Evolutionary conservation across 495 filamentous ascomycete genomes (phyloP).

Genomic region (Penicillium tannophilum): DNA sequence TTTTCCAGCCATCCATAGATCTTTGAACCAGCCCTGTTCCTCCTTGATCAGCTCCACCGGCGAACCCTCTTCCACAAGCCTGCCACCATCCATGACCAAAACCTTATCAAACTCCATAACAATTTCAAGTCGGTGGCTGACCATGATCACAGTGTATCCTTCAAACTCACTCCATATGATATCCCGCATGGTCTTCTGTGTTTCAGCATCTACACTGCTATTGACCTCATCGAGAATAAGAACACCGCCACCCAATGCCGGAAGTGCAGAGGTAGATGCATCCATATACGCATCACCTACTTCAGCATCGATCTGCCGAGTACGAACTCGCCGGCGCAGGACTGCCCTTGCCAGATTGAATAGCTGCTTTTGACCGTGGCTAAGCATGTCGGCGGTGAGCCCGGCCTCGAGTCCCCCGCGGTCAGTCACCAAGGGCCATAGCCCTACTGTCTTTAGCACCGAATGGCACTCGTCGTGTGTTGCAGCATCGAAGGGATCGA

Average conservation of each 20-base stretch:
- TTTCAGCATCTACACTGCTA: slow-evolving; percentile 3
- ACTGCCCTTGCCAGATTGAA: slow-evolving; percentile 7
- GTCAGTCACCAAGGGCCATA: not conserved
- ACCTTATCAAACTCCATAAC: slow-evolving; percentile 6
- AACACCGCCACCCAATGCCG: not conserved
- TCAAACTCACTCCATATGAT: slow-evolving; percentile 1
- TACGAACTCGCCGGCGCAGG: not conserved
- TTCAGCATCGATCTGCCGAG: not conserved
- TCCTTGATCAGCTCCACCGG: not conserved
- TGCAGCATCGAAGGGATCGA: not conserved
- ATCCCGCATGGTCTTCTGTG: not conserved
- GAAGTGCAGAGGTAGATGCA: not conserved
- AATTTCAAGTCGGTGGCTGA: slow-evolving; percentile 4
- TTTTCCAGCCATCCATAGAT: not conserved
- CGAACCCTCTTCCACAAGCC: slow-evolving; percentile 1
- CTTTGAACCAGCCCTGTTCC: not conserved
- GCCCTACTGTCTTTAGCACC: not conserved
- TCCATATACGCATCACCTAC: not conserved
- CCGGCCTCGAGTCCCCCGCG: not conserved
- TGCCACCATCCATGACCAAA: not conserved
- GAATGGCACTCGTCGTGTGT: not conserved
- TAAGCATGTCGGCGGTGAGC: not conserved
- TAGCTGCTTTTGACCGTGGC: slow-evolving; percentile 6
- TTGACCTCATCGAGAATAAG: slow-evolving; percentile 1
- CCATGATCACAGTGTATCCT: slow-evolving; percentile 1